A percentile compares a stretch with the other conserved stretches of the same genome.
These are phyloP conservation scores for Fabrea salina DNA, from an alignment of 169 alveolate species.

Conservation along the genomic window DNA sequence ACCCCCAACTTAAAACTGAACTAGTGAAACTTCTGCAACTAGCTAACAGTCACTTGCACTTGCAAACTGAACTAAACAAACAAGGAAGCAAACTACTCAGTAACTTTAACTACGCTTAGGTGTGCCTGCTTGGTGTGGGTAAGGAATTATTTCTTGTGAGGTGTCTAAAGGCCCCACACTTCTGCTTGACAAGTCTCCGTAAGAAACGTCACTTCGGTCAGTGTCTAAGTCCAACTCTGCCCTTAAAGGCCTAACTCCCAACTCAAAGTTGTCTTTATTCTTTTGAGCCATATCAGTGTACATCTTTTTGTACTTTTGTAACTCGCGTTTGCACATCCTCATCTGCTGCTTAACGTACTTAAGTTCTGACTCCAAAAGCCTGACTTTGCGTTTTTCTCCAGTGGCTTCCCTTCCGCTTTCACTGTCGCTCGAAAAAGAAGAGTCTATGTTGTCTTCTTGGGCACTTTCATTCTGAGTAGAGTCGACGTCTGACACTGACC, in stretches of 20 bases:
- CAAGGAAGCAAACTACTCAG: no score
- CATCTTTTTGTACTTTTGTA: background rate
- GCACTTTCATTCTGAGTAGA: background rate
- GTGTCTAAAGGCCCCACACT: no score
- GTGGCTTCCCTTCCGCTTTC: background rate
- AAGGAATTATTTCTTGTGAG: no score
- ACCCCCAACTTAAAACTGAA: no score
- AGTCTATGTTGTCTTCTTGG: background rate
- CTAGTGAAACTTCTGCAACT: no score
- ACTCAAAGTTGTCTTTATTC: background rate
- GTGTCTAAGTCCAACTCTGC: conserved; percentile 1
- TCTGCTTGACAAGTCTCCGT: conserved; percentile 21
- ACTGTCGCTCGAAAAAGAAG: background rate
- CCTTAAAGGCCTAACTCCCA: background rate
- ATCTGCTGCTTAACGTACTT: background rate
- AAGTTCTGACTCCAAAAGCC: background rate
- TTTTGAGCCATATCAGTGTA: background rate
- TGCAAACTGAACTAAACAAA: no score
- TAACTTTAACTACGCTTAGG: no score
- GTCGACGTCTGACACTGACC: background rate
- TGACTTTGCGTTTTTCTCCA: background rate
- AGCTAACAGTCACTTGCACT: no score
- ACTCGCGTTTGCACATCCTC: background rate
- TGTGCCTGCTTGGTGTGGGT: no score
- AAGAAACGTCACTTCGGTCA: conserved; percentile 9